Evolutionary conservation across 208 protist species (phyloP).

Genomic region (Trypanosoma avium): DNA sequence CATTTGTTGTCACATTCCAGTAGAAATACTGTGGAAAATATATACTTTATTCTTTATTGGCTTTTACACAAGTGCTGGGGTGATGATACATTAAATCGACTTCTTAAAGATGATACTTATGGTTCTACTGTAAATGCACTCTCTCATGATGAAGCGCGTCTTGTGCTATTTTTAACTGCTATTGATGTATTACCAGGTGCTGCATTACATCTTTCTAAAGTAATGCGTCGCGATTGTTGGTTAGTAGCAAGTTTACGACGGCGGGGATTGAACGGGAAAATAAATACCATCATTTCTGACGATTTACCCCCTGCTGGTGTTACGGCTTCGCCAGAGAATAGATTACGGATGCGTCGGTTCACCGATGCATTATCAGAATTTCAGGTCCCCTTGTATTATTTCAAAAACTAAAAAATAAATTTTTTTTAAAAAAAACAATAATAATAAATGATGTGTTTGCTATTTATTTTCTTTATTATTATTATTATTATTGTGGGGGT

Average conservation of each 20-base stretch:
- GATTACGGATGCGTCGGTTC: neutral
- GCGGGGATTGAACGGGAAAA: neutral
- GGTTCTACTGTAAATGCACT: conserved; percentile 14
- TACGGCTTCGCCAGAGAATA: neutral
- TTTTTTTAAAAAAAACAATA: conserved; percentile 1
- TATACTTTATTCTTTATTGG: conserved; percentile 17
- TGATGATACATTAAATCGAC: neutral
- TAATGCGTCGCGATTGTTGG: neutral
- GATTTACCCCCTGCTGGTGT: neutral
- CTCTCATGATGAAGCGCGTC: conserved; percentile 14
- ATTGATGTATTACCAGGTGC: conserved; percentile 23
- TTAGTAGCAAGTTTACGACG: neutral
- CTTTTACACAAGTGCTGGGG: conserved; percentile 20
- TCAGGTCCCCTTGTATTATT: neutral
- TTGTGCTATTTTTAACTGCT: conserved; percentile 39
- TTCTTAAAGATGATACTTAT: conserved; percentile 14
- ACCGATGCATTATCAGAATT: conserved; percentile 2
- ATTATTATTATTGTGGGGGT: neutral
- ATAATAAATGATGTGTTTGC: neutral
- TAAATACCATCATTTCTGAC: neutral
- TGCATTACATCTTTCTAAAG: conserved; percentile 13
- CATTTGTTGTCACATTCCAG: neutral
- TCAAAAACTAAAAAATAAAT: neutral
- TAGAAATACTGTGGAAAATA: neutral
- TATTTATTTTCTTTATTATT: neutral